Evolutionary conservation across 768 basidiomycete genomes (phyloP).

Genomic region (Serendipita sp.): DNA sequence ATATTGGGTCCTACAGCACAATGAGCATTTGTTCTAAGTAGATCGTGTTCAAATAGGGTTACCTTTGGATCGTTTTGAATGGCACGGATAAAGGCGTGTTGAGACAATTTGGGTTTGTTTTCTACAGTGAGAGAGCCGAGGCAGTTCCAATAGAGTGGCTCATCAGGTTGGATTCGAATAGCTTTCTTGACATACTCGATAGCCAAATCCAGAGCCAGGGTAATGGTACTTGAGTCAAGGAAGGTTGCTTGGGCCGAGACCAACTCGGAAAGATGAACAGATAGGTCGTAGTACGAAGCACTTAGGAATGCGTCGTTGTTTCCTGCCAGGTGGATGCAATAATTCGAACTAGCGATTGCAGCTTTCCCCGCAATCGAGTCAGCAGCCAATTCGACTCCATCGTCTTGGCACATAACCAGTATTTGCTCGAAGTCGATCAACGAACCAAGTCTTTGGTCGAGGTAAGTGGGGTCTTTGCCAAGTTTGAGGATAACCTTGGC

Average conservation of each 20-base stretch:
- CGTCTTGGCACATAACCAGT: background rate
- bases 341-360: conserved; percentile 43
- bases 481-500: background rate
- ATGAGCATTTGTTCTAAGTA: background rate
- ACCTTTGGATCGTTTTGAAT: conserved; percentile 79
- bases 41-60: conserved; percentile 10
- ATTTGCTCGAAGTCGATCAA: conserved; percentile 15
- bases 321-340: conserved; percentile 40
- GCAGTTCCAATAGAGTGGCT: conserved; percentile 66
- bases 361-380: conserved; percentile 30
- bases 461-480: background rate
- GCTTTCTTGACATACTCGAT: conserved; percentile 50
- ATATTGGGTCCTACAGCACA: conserved; percentile 38
- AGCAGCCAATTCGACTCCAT: background rate
- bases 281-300: conserved; percentile 62
- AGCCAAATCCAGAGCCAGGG: conserved; percentile 27
- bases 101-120: conserved; percentile 53
- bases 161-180: conserved; percentile 52
- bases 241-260: conserved; percentile 17
- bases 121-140: conserved; percentile 60
- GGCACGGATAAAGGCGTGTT: conserved; percentile 84
- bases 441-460: background rate
- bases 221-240: conserved; percentile 19
- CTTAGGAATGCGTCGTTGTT: conserved; percentile 34
- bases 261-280: conserved; percentile 41